phyloP scores from a whole-genome alignment of 495 filamentous ascomycete genomes.

The Apodospora peruviana region DNA sequence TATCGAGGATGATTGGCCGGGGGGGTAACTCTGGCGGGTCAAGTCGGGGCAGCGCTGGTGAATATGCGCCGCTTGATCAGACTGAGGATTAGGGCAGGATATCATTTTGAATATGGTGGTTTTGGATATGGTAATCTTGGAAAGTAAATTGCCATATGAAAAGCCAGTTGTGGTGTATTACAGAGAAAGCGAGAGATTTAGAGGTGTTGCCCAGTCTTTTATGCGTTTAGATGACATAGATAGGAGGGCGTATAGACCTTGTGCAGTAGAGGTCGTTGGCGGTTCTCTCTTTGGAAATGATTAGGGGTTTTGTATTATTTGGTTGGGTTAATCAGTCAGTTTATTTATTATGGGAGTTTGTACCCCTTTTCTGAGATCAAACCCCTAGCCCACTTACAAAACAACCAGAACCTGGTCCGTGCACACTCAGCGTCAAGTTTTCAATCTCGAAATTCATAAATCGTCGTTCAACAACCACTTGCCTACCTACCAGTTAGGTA shows the following conservation, averaged over 20 bases:
- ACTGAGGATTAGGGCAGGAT: constrained; percentile 40
- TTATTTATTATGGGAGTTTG: background rate
- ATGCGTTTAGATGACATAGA: too few relatives aligned
- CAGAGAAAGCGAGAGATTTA: too few relatives aligned
- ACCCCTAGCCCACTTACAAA: background rate
- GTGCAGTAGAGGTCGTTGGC: background rate
- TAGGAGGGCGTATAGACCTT: too few relatives aligned
- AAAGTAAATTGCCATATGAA: background rate
- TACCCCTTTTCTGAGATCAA: background rate
- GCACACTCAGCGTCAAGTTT: too few relatives aligned
- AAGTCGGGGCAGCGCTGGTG: constrained; percentile 24
- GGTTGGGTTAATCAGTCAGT: background rate
- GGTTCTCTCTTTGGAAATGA: background rate
- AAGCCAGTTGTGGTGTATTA: too few relatives aligned
- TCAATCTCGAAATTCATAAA: too few relatives aligned
- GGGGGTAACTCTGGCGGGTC: constrained; percentile 11
- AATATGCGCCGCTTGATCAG: constrained; percentile 40
- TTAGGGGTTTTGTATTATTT: background rate
- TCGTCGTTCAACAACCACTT: too few relatives aligned
- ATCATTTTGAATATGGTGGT: constrained; percentile 3
- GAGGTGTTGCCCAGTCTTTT: too few relatives aligned
- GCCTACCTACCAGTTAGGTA: too few relatives aligned
- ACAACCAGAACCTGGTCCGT: too few relatives aligned
- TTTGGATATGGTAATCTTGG: background rate
- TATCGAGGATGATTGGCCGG: constrained; percentile 40